Conservation (phyloP, 2,329 filamentous ascomycete genomes). For the Podosphaera aphanis region DNA sequence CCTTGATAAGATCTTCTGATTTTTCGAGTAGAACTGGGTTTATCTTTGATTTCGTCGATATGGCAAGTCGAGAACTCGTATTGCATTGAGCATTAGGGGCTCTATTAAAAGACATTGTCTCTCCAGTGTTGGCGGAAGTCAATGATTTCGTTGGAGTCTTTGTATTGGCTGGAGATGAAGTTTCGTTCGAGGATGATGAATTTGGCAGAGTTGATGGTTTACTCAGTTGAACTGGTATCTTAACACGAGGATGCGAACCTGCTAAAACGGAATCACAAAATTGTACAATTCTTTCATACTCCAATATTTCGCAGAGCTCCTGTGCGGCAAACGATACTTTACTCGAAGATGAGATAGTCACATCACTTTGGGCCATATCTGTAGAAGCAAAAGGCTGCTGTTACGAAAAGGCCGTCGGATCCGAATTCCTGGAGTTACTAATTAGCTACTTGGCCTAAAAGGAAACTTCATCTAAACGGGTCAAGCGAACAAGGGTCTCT, state of each 20-base stretch:
- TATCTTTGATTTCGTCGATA: constrained; percentile 39
- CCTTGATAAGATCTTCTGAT: constrained; percentile 60
- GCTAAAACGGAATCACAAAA: constrained; percentile 63
- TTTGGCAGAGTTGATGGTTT: constrained; percentile 8
- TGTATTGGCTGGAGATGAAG: constrained; percentile 6
- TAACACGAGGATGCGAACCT: constrained; percentile 46
- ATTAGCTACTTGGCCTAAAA: too few relatives aligned
- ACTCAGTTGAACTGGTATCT: constrained; percentile 23
- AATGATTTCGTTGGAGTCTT: constrained; percentile 5
- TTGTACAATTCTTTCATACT: constrained; percentile 60
- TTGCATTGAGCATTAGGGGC: constrained; percentile 12
- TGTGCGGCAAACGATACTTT: constrained; percentile 20
- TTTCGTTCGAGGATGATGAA: neutral
- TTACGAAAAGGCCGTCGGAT: too few relatives aligned
- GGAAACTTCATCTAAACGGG: too few relatives aligned
- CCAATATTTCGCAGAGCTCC: constrained; percentile 32
- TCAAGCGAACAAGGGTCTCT: too few relatives aligned
- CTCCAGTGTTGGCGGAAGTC: constrained; percentile 5
- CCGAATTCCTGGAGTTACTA: too few relatives aligned
- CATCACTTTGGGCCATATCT: constrained; percentile 18
- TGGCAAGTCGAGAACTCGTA: constrained; percentile 14
- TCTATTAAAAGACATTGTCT: constrained; percentile 9
- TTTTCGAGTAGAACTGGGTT: constrained; percentile 70
- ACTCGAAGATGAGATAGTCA: constrained; percentile 14
- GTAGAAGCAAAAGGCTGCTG: constrained; percentile 4